Percentiles rank a stretch among this genome's conserved stretches.
phyloP scores from a whole-genome alignment of 176 grass and related monocot species.

The Eragrostis curvula region DNA sequence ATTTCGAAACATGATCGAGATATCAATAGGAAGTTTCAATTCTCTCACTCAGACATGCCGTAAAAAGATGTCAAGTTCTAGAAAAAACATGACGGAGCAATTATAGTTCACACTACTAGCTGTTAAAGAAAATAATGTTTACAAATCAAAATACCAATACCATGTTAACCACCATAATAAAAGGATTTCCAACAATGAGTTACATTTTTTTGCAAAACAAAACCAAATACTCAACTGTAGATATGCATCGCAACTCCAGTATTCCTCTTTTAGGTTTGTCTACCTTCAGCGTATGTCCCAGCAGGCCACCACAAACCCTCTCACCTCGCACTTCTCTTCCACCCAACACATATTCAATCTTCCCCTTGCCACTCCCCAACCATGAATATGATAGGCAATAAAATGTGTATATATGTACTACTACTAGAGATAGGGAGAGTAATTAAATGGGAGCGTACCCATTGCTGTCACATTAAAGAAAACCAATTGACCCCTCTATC shows the following conservation, averaged over 20 bases:
- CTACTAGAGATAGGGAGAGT: constrained; percentile 30
- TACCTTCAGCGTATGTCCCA: constrained; percentile 11
- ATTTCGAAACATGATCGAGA: not conserved
- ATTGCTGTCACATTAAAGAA: constrained; percentile 65
- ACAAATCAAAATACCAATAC: not conserved
- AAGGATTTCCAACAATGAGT: not conserved
- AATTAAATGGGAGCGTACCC: constrained; percentile 30
- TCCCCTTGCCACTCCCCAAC: constrained; percentile 47
- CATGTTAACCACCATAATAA: not conserved
- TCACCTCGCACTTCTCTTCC: constrained; percentile 66
- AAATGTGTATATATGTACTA: constrained; percentile 40
- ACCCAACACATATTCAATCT: constrained; percentile 57
- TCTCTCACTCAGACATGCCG: not conserved
- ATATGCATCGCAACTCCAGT: not conserved
- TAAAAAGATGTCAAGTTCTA: not conserved
- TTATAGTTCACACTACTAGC: no score
- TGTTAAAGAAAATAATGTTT: no score
- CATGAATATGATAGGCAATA: constrained; percentile 54
- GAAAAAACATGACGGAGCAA: no score
- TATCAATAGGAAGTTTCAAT: constrained; percentile 4
- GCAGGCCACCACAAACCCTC: constrained; percentile 39
- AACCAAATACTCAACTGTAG: not conserved
- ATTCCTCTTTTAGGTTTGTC: constrained; percentile 4
- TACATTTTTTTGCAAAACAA: constrained; percentile 7
- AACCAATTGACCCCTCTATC: constrained; percentile 65